Evolutionary conservation across 768 basidiomycete genomes (phyloP), one percentile per base, ranked within the genome.

Genomic region (Gymnopilus junonius): DNA sequence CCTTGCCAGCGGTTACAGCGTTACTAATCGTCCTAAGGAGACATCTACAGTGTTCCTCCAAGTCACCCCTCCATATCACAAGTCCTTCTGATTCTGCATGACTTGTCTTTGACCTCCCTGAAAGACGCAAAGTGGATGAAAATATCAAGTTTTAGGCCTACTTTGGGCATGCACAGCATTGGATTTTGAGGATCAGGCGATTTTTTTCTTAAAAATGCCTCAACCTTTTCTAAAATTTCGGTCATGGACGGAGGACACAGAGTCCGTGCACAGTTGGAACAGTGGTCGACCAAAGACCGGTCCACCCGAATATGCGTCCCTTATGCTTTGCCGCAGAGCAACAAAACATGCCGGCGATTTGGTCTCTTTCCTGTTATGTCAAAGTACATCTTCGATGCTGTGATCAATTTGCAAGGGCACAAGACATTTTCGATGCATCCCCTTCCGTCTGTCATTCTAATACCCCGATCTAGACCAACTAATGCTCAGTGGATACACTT

Each of bases 401-500:
- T 32, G 17, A 29, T 32, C 29, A 29, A 51, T 32, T 51, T 29
- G 23, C 29, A 51, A 32, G 27, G 23, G 29, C 48, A 51, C 48
- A 51, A 14, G 29, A 51, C 31, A n/a, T 31, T 51, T n/a, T 40
- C 43, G 53, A 62, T 43, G 39, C 60, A 45, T 34, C 17, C 53
- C 60, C 51, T 45, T 55, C 60, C 48, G 55, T 35, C 20, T 11
- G 21, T 25, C 35, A 23, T 37, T 48, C 20, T 48, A 11, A 25
- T 56, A 43, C 54, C 23, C n/a, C 45, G 43, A 25, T 48, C 55
- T 55, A 34, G 55, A 23, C 17, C 61, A 46, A 10, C 21, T 32
- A 34, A 37, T 43, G 12, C 39, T 46, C 45, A 27, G 48, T 62
- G 54, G 61, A 45, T 62, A 62, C 35, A n/a, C 60, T 61, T 55